A percentile compares a stretch with the other conserved stretches of the same genome.
phyloP scores from a whole-genome alignment of 2,329 filamentous ascomycete species.

The Blastomyces gilchristii region DNA sequence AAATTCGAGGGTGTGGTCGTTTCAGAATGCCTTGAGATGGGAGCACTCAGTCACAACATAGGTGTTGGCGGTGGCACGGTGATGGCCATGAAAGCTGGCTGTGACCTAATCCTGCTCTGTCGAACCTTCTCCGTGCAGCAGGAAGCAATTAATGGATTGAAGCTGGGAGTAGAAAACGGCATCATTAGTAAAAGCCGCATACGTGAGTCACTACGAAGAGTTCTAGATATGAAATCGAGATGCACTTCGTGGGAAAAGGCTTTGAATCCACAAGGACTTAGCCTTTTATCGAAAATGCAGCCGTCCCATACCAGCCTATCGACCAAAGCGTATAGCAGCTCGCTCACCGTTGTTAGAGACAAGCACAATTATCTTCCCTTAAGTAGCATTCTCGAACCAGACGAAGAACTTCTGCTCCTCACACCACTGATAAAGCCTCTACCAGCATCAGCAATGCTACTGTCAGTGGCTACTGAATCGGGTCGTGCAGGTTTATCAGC shows the following conservation, averaged over 20 bases:
- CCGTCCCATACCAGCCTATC: conserved; percentile 73
- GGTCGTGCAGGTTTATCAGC: conserved; percentile 31
- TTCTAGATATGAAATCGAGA: conserved; percentile 68
- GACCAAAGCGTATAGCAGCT: conserved; percentile 77
- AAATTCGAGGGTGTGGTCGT: conserved; percentile 87
- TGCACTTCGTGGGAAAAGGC: conserved; percentile 89
- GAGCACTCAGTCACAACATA: conserved; percentile 86
- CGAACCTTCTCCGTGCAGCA: conserved; percentile 79
- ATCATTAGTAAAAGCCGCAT: conserved; percentile 76
- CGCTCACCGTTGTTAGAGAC: conserved; percentile 86
- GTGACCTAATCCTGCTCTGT: conserved; percentile 81
- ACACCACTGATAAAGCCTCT: conserved; percentile 85
- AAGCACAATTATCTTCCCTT: conserved; percentile 76
- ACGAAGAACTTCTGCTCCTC: conserved; percentile 79
- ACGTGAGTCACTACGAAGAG: conserved; percentile 65
- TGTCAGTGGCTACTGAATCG: conserved; percentile 46
- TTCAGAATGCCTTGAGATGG: conserved; percentile 94
- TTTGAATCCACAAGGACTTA: conserved; percentile 72
- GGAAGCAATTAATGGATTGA: conserved; percentile 82
- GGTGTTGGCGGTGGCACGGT: conserved; percentile 95
- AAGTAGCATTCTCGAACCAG: conserved; percentile 66
- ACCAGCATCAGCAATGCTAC: conserved; percentile 77
- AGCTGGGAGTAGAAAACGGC: conserved; percentile 78
- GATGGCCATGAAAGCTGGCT: conserved; percentile 94
- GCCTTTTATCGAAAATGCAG: conserved; percentile 67